A percentile compares a stretch with the other conserved stretches of the same genome.
These are phyloP conservation scores for Verticillium dahliae DNA, from an alignment of 2,329 filamentous ascomycete species.

Conservation along the genomic window DNA sequence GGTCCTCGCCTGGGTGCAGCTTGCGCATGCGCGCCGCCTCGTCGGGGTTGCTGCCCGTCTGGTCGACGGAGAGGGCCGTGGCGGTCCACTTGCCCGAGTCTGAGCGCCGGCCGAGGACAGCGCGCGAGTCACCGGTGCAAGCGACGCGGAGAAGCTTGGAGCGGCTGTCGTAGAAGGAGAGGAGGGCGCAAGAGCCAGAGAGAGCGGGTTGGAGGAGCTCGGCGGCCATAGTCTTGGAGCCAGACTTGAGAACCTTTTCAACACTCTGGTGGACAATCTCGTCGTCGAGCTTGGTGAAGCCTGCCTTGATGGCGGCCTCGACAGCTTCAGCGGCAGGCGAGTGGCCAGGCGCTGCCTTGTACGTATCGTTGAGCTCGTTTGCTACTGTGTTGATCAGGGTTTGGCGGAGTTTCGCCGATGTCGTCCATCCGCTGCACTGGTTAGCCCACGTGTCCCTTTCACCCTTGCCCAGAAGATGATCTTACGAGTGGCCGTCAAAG, in stretches of 20 bases:
- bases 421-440: constrained; percentile 81
- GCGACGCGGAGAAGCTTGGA: constrained; percentile 87
- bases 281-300: constrained; percentile 81
- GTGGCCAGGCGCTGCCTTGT: constrained; percentile 62
- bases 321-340: constrained; percentile 73
- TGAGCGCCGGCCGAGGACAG: constrained; percentile 77
- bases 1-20: constrained; percentile 82
- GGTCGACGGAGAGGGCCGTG: constrained; percentile 82
- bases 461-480: neutral
- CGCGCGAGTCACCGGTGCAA: constrained; percentile 93
- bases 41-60: constrained; percentile 82
- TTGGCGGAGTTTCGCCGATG: constrained; percentile 90
- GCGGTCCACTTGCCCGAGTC: constrained; percentile 86
- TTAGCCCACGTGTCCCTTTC: neutral
- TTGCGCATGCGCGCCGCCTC: constrained; percentile 77
- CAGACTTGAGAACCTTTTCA: constrained; percentile 80
- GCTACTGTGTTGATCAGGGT: constrained; percentile 89
- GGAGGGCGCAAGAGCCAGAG: constrained; percentile 91
- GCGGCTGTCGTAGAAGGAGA: constrained; percentile 91
- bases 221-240: constrained; percentile 84
- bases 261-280: constrained; percentile 94
- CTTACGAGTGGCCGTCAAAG: constrained; percentile 91
- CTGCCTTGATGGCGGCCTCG: constrained; percentile 85
- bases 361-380: constrained; percentile 85
- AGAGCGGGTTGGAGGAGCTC: constrained; percentile 88